These are phyloP conservation scores for Psilocybe azurescens DNA, from an alignment of 768 basidiomycete genomes.

Conservation along the genomic window DNA sequence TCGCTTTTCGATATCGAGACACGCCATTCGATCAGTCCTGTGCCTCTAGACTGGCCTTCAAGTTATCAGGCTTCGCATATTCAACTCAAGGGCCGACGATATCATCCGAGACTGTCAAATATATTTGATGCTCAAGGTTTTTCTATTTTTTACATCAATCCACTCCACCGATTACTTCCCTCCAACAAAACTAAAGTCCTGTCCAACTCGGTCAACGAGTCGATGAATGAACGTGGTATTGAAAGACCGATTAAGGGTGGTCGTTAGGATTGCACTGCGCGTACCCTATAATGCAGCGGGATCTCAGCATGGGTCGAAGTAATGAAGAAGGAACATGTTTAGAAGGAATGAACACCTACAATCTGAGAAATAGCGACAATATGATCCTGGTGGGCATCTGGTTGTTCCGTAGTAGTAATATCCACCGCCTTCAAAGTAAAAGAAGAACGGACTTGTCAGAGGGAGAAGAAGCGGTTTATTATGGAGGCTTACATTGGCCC, in stretches of 20 bases:
- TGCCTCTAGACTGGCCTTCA: too few species aligned
- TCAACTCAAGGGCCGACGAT: background rate
- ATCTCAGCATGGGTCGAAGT: background rate
- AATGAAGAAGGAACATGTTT: background rate
- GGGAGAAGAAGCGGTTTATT: background rate
- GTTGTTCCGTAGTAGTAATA: slow-evolving; percentile 28
- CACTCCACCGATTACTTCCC: slow-evolving; percentile 6
- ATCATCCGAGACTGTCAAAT: slow-evolving; percentile 3
- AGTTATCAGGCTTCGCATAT: background rate
- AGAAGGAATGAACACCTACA: slow-evolving; percentile 17
- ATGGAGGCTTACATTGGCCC: slow-evolving; percentile 26
- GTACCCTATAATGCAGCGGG: slow-evolving; percentile 22
- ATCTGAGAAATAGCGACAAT: slow-evolving; percentile 30
- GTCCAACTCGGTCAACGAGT: slow-evolving; percentile 14
- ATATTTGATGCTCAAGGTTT: slow-evolving; percentile 19
- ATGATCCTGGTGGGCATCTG: slow-evolving; percentile 23
- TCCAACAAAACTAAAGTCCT: slow-evolving; percentile 2
- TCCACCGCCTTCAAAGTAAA: slow-evolving; percentile 24
- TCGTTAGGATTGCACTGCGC: slow-evolving; percentile 29
- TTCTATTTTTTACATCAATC: slow-evolving; percentile 15
- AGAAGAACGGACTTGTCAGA: background rate
- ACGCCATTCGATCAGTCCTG: too few species aligned
- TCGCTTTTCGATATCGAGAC: too few species aligned
- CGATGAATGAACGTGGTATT: slow-evolving; percentile 2
- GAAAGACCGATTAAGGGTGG: background rate